Evolutionary conservation across 2,329 filamentous ascomycete species (phyloP).

Genomic region (Colletotrichum abscissum): DNA sequence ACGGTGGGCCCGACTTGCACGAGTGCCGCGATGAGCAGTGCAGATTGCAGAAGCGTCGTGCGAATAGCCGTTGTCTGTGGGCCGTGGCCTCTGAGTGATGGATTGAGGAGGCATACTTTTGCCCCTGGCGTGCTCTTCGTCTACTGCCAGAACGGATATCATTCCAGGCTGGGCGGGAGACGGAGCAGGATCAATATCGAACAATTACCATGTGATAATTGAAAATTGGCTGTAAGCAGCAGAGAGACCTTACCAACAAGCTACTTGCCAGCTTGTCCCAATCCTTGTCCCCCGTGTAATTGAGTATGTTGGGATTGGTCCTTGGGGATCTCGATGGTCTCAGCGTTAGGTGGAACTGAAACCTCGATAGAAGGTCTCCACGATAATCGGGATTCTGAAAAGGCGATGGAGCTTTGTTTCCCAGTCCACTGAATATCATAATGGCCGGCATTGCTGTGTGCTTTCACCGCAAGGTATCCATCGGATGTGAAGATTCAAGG

Average conservation of each 20-base stretch:
- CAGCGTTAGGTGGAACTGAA: not conserved
- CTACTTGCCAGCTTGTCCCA: not conserved
- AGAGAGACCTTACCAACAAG: not conserved
- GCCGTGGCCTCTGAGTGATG: conserved; percentile 2
- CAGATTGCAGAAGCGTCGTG: not conserved
- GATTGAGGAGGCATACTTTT: not conserved
- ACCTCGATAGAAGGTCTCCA: not conserved
- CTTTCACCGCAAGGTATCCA: not conserved
- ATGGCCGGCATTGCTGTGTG: not conserved
- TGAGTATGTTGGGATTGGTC: conserved; percentile 19
- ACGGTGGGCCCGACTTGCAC: not conserved
- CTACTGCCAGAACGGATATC: not conserved
- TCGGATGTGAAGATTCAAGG: not conserved
- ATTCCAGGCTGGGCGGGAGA: not conserved
- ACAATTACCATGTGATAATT: conserved; percentile 28
- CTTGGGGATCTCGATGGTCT: not conserved
- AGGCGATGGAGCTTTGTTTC: not conserved
- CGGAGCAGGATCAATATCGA: not conserved
- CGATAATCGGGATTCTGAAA: not conserved
- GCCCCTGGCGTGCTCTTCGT: not conserved
- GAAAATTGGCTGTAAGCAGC: not conserved
- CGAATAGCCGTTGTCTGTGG: not conserved
- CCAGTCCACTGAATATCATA: not conserved
- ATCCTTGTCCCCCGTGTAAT: conserved; percentile 1
- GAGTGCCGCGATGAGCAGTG: conserved; percentile 2